These are phyloP conservation scores for Globisporangium yorkense DNA, from an alignment of 352 stramenopile genomes.

Conservation along the genomic window DNA sequence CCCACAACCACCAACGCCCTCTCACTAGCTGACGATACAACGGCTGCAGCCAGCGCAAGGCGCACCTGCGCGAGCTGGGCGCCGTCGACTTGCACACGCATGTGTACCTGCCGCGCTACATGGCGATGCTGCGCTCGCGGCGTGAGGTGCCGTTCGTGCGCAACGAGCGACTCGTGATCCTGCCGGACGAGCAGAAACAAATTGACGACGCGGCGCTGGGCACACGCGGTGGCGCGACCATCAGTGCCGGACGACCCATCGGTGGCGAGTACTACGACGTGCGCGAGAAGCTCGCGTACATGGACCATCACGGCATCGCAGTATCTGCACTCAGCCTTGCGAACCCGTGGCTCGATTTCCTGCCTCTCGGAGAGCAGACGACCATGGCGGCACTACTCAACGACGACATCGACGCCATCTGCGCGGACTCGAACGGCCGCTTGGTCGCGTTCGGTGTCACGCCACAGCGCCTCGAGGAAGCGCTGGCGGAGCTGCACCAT, in stretches of 20 bases:
- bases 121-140: conserved; percentile 42
- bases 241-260: conserved; percentile 45
- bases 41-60: conserved; percentile 24
- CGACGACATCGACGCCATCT: conserved; percentile 49
- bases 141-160: conserved; percentile 43
- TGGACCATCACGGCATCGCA: conserved; percentile 58
- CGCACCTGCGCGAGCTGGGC: conserved; percentile 24
- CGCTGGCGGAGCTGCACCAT: conserved; percentile 31
- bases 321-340: conserved; percentile 50
- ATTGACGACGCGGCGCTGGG: conserved; percentile 17
- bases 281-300: conserved; percentile 50
- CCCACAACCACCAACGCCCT: not conserved
- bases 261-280: conserved; percentile 54
- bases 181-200: conserved; percentile 44
- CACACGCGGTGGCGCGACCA: conserved; percentile 13
- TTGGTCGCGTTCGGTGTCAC: conserved; percentile 54
- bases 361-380: conserved; percentile 35
- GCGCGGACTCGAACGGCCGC: conserved; percentile 26
- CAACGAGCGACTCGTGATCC: conserved; percentile 41
- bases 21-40: not conserved
- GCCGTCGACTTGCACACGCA: conserved; percentile 61
- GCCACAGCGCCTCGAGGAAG: conserved; percentile 22
- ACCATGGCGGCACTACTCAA: conserved; percentile 41
- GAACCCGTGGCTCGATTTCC: conserved; percentile 71
- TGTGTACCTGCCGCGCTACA: conserved; percentile 61